Base-by-base conservation (phyloP, 306 rosid species). In the Gynostemma pentaphyllum region DNA sequence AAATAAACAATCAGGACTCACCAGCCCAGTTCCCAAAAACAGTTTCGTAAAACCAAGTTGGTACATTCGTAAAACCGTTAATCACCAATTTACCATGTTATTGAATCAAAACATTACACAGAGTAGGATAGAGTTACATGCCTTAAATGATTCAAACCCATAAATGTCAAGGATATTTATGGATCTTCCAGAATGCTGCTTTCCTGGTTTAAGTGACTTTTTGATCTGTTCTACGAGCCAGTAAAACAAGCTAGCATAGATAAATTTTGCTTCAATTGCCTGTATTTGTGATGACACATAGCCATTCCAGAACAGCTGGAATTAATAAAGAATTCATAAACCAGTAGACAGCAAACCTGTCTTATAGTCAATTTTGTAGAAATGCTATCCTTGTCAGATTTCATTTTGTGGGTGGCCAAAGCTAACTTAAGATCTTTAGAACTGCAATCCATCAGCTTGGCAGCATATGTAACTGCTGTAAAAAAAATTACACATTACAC, bases 141-240 rank as follows among this genome's bases (percentile, higher is more conserved):
- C 99, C 94, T 89, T 84, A 74, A 86, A 77, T 65, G 99, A 86
- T 75, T 87, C 97, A 77, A 94, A 88, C 44, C 99, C 99, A 54
- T 73, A 85, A 66, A 94, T 78, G 64, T 94, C 99, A 26, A 94
- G 94, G 71, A 94, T 80, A 60, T 78, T 81, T 62, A 94, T 89
- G 64, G 95, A 94, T 74, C 89, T 86, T 68, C 90, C 87, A 40
- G 82, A 72, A 3, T 26, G 46, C 37, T 71, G 74, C 61, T 73
- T 80, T 52, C 85, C 83, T 37, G 76, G 87, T 78, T 72, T 76
- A 73, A 94, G 94, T 12, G 97, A 84, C 77, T 81, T 85, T 71
- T 89, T 94, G 70, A 89, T 79, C 74, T 75, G 94, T 62, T 84
- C 90, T 54, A 89, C 84, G 70, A 94, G 87, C 95, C 99, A 94